Base-by-base conservation (phyloP, 2,329 filamentous ascomycete species). In the Fusarium nelsonii region DNA sequence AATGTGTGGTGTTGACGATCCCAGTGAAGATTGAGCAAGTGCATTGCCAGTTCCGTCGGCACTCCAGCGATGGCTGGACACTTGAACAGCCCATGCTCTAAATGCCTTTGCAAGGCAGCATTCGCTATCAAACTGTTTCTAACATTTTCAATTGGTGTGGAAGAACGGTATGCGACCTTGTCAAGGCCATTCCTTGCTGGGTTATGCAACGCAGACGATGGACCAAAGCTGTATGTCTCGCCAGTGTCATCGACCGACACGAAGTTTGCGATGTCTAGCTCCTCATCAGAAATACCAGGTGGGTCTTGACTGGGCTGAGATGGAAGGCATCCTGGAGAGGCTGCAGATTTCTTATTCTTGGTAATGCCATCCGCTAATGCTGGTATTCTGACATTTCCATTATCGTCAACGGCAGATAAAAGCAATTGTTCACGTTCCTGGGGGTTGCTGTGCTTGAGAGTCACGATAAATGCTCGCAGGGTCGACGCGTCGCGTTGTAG, bases 1-100 rank as follows among this genome's bases (percentile, higher is more conserved):
- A 63, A 63, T 4, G 60, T 63, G 15, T 63, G 60, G 16, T 63
- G 60, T 18, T 63, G 60, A 26, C 60, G 60, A 33, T 60, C 49
- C 60, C 60, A 63, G 30, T 63, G 60, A n/a, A 63, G 37, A 10
- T 63, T 63, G 2, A 63, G 41, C 2, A 63, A 18, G 36, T 63
- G 60, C 3, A 63, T 33, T 3, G 60, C 60, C 5, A 63, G 33
- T 20, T 63, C 58, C 1, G 30, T 57, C 10, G 58, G 58, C 8
- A 48, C 49, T 4, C 28, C 58, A 0, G 48, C 60, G 7, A 63
- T 63, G 1, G 41, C 43, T 3, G 41, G 3, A 1, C 23, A 30
- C 14, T 40, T 63, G 8, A 33, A 12, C 0, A 63, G 49, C 2
- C 32, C 4, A 15, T 48, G 20, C 16, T 63, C 60, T 0, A 63